Base-by-base conservation (phyloP, 1,284 basidiomycete species). In the Cutaneotrichosporon daszewskae region DNA sequence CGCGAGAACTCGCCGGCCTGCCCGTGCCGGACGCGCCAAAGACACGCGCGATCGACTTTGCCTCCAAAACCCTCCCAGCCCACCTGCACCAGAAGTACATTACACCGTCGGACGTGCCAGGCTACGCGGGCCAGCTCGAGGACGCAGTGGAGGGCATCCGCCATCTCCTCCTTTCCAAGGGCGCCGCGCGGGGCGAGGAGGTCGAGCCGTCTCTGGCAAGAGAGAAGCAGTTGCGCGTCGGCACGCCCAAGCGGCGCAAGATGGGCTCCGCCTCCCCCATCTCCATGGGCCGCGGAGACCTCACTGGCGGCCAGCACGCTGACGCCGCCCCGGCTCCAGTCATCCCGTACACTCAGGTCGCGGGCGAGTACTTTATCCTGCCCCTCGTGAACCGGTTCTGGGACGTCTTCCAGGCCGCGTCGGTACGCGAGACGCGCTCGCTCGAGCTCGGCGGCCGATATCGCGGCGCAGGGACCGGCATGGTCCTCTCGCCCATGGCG, bases 311-410 rank as follows among this genome's bases (percentile, higher is more conserved):
- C 16, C 37, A 32, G 13, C 33, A 47, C 22, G 33, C 28, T 10
- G 27, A 12, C 23, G 18, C 28, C 7, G 13, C 12, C 4, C 12
- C 41, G 31, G 28, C 50, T 3, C 65, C 69, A 0, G 55, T 64
- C 8, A 57, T 68, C 7, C 48, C 64, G 1, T 92, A 85, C 70
- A 81, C 79, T n/a, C 76, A 80, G 34, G 72, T 94, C 20, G 87
- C 87, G 0, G 85, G 85, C 1, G 87, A 89, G 60, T 82, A 72
- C 66, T 95, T 94, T 69, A 78, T 95, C 40, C 79, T 84, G 43
- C 94, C 94, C 0, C 74, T 96, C 24, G 78, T 96, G 64, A 86
- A 89, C 57, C 81, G 84, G 8, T 94, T 96, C 69, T 94, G 89
- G 87, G 64, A 78, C n/a, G 86, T 89, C 68, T 78, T 91, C 32